Conservation (phyloP, 441 rosid genomes). For the Mallotus repandus region DNA sequence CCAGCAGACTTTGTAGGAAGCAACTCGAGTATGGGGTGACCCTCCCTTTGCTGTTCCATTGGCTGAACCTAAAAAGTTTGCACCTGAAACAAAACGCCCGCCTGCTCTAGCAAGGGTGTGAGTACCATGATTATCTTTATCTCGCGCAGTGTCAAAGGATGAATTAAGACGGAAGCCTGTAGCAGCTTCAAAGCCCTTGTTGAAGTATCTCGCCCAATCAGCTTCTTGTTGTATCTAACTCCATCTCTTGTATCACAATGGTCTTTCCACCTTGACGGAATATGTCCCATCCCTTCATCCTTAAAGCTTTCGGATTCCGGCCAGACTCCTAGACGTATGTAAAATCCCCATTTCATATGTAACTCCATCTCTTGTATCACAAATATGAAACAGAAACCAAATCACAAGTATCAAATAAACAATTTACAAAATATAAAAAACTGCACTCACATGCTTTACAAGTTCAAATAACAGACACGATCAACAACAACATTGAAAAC, state of each 20-base stretch:
- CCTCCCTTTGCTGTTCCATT: constrained; percentile 77
- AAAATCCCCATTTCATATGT: not conserved
- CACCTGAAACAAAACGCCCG: constrained; percentile 54
- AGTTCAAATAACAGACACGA: too few relatives aligned
- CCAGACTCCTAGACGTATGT: constrained; percentile 44
- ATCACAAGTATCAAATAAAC: too few relatives aligned
- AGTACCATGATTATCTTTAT: constrained; percentile 69
- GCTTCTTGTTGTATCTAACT: constrained; percentile 30
- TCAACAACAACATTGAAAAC: too few relatives aligned
- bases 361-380: too few relatives aligned
- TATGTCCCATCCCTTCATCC: constrained; percentile 20
- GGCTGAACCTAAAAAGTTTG: constrained; percentile 53
- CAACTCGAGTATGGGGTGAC: constrained; percentile 69
- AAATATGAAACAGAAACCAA: too few relatives aligned
- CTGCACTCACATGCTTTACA: too few relatives aligned
- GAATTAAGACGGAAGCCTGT: constrained; percentile 49
- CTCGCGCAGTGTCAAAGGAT: constrained; percentile 56
- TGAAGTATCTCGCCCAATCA: constrained; percentile 63
- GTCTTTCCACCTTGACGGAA: constrained; percentile 33
- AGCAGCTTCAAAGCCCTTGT: constrained; percentile 55
- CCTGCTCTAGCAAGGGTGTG: constrained; percentile 85
- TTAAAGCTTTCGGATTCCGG: constrained; percentile 62
- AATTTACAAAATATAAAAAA: too few relatives aligned
- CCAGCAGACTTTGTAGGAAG: constrained; percentile 29
- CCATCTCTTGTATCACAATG: constrained; percentile 18